A percentile compares a stretch with the other conserved stretches of the same genome.
phyloP scores from a whole-genome alignment of 148 eudicot genomes.

The Persicaria maculosa region DNA sequence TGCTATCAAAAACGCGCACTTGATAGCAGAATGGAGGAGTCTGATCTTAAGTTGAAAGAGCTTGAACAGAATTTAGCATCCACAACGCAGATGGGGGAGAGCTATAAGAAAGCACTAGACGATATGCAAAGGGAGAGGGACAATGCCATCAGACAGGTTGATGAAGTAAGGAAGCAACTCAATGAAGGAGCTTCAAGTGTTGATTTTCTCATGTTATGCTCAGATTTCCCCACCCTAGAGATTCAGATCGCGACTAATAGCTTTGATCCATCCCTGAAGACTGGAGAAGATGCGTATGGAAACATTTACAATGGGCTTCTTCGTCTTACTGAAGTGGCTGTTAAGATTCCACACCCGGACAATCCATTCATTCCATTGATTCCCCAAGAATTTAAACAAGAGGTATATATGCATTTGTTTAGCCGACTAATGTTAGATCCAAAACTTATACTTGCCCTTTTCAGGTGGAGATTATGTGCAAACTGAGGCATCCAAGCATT shows the following conservation, averaged over 20 bases:
- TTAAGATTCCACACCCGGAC: slow-evolving; percentile 50
- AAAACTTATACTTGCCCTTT: background rate
- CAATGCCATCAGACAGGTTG: slow-evolving; percentile 45
- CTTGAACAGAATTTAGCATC: slow-evolving; percentile 55
- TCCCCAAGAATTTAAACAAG: slow-evolving; percentile 66
- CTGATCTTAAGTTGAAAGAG: slow-evolving; percentile 35
- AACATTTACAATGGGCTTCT: slow-evolving; percentile 55
- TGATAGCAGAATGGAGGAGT: slow-evolving; percentile 38
- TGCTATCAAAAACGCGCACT: slow-evolving; percentile 32
- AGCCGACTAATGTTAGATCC: background rate
- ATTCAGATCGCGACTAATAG: slow-evolving; percentile 55
- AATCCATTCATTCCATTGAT: slow-evolving; percentile 36
- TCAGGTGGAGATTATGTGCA: slow-evolving; percentile 59
- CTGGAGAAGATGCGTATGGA: slow-evolving; percentile 82
- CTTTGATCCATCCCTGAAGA: slow-evolving; percentile 56
- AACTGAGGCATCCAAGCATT: slow-evolving; percentile 81
- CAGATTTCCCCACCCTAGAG: slow-evolving; percentile 54
- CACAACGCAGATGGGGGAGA: slow-evolving; percentile 50
- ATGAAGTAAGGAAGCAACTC: slow-evolving; percentile 33
- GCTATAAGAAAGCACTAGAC: slow-evolving; percentile 32
- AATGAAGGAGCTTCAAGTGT: slow-evolving; percentile 32
- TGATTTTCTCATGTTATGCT: slow-evolving; percentile 29
- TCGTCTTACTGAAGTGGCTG: slow-evolving; percentile 55
- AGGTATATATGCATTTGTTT: slow-evolving; percentile 34
- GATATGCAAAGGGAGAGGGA: slow-evolving; percentile 33